These are phyloP conservation scores for Singerocomus rubriflavus DNA, from an alignment of 1,284 basidiomycete genomes.

Conservation along the genomic window DNA sequence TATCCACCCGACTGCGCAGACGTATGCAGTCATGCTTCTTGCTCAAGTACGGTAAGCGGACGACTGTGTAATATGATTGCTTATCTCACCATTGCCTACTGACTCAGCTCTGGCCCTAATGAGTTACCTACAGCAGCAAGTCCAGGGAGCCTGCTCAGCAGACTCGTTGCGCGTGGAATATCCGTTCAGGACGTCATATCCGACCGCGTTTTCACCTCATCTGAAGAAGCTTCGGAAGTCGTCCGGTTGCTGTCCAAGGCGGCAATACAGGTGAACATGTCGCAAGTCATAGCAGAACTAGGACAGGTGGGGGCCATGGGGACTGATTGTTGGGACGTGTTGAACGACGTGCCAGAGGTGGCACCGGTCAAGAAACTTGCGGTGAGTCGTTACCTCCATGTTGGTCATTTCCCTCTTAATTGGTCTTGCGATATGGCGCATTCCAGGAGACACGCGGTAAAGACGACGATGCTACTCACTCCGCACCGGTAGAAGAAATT, in stretches of 20 bases:
- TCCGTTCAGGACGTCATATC: constrained; percentile 52
- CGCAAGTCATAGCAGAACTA: constrained; percentile 53
- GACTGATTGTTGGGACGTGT: constrained; percentile 39
- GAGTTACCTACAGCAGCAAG: constrained; percentile 8
- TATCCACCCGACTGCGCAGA: constrained; percentile 50
- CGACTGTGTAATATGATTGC: not conserved
- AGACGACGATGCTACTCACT: constrained; percentile 17
- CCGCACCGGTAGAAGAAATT: constrained; percentile 39
- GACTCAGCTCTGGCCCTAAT: constrained; percentile 38
- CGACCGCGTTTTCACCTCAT: constrained; percentile 52
- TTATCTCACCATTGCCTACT: constrained; percentile 21
- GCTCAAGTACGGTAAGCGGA: constrained; percentile 50
- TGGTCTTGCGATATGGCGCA: constrained; percentile 11
- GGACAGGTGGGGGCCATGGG: constrained; percentile 51
- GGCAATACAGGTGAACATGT: constrained; percentile 54
- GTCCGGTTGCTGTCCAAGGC: constrained; percentile 56
- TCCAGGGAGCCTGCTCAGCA: constrained; percentile 42
- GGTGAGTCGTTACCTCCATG: constrained; percentile 14
- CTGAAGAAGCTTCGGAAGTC: constrained; percentile 53
- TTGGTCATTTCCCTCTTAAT: not conserved
- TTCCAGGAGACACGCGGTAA: constrained; percentile 23
- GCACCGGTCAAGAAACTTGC: constrained; percentile 43
- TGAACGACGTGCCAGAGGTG: constrained; percentile 56
- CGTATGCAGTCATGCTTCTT: constrained; percentile 66
- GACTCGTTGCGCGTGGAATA: constrained; percentile 50